Evolutionary conservation across 2,329 filamentous ascomycete genomes (phyloP).

Genomic region (Sordariomycetes sp.): DNA sequence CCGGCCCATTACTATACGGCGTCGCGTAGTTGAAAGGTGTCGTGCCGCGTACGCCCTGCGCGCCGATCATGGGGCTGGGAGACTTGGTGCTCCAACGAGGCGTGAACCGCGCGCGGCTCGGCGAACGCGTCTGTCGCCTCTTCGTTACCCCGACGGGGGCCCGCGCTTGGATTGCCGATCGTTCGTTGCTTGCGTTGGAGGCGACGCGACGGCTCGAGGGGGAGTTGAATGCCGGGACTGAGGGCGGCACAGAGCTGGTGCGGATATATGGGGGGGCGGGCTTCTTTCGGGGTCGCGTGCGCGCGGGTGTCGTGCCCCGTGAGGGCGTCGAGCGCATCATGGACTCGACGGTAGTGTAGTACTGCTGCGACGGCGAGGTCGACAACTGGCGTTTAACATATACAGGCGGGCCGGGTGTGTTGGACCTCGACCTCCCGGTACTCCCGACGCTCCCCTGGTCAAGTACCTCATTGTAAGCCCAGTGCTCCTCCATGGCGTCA

Average conservation of each 20-base stretch:
- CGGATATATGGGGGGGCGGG: slow-evolving; percentile 35
- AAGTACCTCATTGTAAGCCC: slow-evolving; percentile 51
- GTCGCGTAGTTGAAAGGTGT: slow-evolving; percentile 64
- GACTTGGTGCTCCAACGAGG: slow-evolving; percentile 39
- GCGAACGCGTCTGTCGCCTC: slow-evolving; percentile 44
- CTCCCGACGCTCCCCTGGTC: slow-evolving; percentile 38
- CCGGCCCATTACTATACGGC: slow-evolving; percentile 51
- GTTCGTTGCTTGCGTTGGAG: slow-evolving; percentile 13
- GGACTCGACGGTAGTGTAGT: slow-evolving; percentile 19
- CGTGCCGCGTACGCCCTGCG: slow-evolving; percentile 18
- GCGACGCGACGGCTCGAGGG: slow-evolving; percentile 31
- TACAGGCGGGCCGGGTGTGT: background rate
- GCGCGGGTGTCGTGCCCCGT: slow-evolving; percentile 24
- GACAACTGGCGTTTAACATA: background rate
- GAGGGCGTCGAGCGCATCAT: slow-evolving; percentile 21
- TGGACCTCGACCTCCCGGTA: slow-evolving; percentile 8
- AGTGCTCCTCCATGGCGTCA: slow-evolving; percentile 51
- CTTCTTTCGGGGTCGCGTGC: slow-evolving; percentile 23
- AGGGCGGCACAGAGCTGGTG: slow-evolving; percentile 36
- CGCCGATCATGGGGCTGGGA: slow-evolving; percentile 23
- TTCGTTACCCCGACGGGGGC: slow-evolving; percentile 21
- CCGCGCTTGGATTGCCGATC: background rate
- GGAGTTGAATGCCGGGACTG: slow-evolving; percentile 21
- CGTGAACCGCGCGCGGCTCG: slow-evolving; percentile 37
- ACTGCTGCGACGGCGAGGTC: slow-evolving; percentile 26